phyloP scores from a whole-genome alignment of 305 asterid genomes.

The Fraxinus sp. region DNA sequence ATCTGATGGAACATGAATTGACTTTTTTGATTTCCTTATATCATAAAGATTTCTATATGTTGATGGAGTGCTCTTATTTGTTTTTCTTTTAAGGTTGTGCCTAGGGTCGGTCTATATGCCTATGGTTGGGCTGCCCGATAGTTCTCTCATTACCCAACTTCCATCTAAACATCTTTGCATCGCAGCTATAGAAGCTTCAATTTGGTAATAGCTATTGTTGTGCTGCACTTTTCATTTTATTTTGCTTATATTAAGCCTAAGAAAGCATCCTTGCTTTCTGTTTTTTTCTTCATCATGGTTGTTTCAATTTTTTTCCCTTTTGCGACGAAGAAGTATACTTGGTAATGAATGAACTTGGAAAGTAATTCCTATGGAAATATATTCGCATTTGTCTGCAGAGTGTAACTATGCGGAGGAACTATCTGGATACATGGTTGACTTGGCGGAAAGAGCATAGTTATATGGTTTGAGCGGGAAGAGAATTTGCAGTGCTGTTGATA shows the following conservation, averaged over 20 bases:
- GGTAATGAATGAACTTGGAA: not conserved
- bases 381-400: constrained; percentile 17
- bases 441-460: not conserved
- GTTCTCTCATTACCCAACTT: constrained; percentile 6
- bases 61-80: constrained; percentile 18
- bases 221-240: not conserved
- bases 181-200: constrained; percentile 17
- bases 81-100: constrained; percentile 21
- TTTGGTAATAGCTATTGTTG: constrained; percentile 12
- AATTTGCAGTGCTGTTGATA: not conserved
- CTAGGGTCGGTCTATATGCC: not conserved
- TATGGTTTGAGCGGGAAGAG: constrained; percentile 23
- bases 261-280: constrained; percentile 11
- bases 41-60: not conserved
- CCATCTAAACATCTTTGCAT: constrained; percentile 8
- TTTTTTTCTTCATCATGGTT: not conserved
- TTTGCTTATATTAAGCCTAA: constrained; percentile 1
- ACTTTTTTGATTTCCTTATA: not conserved
- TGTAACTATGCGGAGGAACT: constrained; percentile 7
- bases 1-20: not conserved
- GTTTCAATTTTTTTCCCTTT: not conserved
- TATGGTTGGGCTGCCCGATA: constrained; percentile 10
- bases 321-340: not conserved
- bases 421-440: not conserved
- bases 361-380: not conserved